These are phyloP conservation scores for Neurospora sp. DNA, from an alignment of 495 filamentous ascomycete species.

Conservation along the genomic window DNA sequence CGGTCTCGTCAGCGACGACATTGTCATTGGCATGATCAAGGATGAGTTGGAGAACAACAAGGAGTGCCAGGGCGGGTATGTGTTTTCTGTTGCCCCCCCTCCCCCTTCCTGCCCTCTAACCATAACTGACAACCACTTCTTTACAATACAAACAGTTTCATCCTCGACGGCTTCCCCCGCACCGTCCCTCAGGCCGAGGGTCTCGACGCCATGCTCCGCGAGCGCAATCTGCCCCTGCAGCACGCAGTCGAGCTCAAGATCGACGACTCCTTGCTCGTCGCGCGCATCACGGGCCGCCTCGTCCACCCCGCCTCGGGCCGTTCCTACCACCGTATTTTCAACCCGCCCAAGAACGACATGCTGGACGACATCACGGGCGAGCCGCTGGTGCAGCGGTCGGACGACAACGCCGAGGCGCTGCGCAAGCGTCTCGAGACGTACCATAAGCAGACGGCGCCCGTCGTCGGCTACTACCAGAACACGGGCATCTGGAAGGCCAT, in stretches of 20 bases:
- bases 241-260: constrained; percentile 96
- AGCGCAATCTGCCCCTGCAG: constrained; percentile 67
- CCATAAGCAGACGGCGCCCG: constrained; percentile 85
- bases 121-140: neutral
- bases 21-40: constrained; percentile 99
- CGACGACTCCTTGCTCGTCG: constrained; percentile 84
- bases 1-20: constrained; percentile 95
- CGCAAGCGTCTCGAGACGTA: constrained; percentile 93
- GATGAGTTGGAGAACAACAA: constrained; percentile 84
- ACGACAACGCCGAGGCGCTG: constrained; percentile 95
- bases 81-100: constrained; percentile 6
- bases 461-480: constrained; percentile 92
- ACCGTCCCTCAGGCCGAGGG: constrained; percentile 92
- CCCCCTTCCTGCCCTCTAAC: neutral
- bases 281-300: constrained; percentile 92
- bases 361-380: constrained; percentile 96
- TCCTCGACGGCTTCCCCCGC: constrained; percentile 95
- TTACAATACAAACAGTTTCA: constrained; percentile 63
- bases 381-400: constrained; percentile 87
- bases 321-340: constrained; percentile 96
- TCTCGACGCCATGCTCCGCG: constrained; percentile 80
- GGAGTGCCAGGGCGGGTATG: constrained; percentile 95
- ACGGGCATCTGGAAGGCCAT: constrained; percentile 94
- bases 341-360: constrained; percentile 91
- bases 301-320: constrained; percentile 93